Conservation (phyloP, 2,329 filamentous ascomycete genomes). For the Colletotrichum horii region DNA sequence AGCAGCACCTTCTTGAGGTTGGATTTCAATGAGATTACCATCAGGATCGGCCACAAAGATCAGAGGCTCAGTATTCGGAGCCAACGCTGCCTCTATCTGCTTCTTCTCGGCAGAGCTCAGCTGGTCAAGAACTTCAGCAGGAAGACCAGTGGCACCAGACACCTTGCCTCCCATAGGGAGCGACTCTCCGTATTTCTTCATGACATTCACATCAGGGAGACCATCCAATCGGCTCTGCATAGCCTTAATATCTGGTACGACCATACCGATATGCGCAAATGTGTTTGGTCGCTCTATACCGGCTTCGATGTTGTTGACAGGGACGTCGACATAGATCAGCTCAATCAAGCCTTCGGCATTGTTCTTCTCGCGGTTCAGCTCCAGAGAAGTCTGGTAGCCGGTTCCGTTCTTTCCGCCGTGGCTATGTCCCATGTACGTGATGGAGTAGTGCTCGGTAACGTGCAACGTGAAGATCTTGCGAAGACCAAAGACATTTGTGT, state of each 20-base stretch:
- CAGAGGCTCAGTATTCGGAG: constrained; percentile 17
- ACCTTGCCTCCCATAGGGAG: constrained; percentile 6
- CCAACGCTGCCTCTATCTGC: constrained; percentile 9
- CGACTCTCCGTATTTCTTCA: constrained; percentile 30
- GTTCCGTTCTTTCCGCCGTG: constrained; percentile 42
- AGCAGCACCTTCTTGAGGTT: constrained; percentile 18
- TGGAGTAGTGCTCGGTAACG: constrained; percentile 29
- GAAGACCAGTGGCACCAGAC: neutral
- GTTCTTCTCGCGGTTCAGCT: constrained; percentile 38
- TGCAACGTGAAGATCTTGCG: constrained; percentile 38
- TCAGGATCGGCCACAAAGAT: constrained; percentile 28
- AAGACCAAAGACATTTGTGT: constrained; percentile 37
- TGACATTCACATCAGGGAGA: constrained; percentile 21
- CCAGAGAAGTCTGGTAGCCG: constrained; percentile 37
- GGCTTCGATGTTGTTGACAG: constrained; percentile 23
- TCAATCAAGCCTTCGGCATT: constrained; percentile 37
- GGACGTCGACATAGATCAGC: constrained; percentile 30
- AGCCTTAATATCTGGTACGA: constrained; percentile 36
- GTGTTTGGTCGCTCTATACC: constrained; percentile 30
- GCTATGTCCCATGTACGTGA: constrained; percentile 40
- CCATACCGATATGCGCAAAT: constrained; percentile 38
- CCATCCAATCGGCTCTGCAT: constrained; percentile 31
- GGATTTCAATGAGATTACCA: constrained; percentile 30
- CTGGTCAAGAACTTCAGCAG: constrained; percentile 21
- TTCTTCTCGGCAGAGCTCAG: constrained; percentile 6